Evolutionary conservation across 805 yeast species (phyloP).

Genomic region (Monosporozyma aerobia): DNA sequence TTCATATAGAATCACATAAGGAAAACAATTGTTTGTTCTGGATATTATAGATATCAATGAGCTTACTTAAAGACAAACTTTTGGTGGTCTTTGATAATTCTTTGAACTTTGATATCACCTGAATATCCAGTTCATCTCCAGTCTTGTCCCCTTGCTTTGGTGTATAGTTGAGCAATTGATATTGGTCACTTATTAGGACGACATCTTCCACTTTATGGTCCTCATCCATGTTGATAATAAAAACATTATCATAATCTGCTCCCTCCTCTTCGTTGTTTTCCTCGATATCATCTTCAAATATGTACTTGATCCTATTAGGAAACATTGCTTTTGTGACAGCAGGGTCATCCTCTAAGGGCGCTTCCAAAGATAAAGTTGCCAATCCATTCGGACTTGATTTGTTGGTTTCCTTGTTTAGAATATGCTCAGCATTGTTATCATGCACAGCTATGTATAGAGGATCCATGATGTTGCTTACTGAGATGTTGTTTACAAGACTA

Average conservation of each 20-base stretch:
- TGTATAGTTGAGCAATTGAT: conserved; percentile 16
- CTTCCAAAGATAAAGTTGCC: not conserved
- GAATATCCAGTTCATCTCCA: conserved; percentile 8
- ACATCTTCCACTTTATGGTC: conserved; percentile 13
- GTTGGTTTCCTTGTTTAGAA: not conserved
- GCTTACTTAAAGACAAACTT: conserved; percentile 14
- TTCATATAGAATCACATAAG: conserved; percentile 8
- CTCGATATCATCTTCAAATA: conserved; percentile 26
- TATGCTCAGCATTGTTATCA: conserved; percentile 15
- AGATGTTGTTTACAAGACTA: not conserved
- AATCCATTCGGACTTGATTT: not conserved
- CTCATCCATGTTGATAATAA: conserved; percentile 18
- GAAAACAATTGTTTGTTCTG: conserved; percentile 23
- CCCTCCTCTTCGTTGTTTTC: conserved; percentile 5
- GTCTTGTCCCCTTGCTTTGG: not conserved
- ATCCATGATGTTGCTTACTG: conserved; percentile 1
- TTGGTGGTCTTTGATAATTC: conserved; percentile 10
- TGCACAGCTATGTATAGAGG: conserved; percentile 13
- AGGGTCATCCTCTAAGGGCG: not conserved
- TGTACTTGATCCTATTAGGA: conserved; percentile 24
- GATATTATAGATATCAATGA: conserved; percentile 17
- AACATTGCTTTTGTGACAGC: conserved; percentile 10
- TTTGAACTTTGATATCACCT: conserved; percentile 22
- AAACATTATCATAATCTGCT: conserved; percentile 19
- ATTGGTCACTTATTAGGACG: conserved; percentile 23